Evolutionary conservation across 495 filamentous ascomycete species (phyloP).

Genomic region (Hypoxylon perforatum): DNA sequence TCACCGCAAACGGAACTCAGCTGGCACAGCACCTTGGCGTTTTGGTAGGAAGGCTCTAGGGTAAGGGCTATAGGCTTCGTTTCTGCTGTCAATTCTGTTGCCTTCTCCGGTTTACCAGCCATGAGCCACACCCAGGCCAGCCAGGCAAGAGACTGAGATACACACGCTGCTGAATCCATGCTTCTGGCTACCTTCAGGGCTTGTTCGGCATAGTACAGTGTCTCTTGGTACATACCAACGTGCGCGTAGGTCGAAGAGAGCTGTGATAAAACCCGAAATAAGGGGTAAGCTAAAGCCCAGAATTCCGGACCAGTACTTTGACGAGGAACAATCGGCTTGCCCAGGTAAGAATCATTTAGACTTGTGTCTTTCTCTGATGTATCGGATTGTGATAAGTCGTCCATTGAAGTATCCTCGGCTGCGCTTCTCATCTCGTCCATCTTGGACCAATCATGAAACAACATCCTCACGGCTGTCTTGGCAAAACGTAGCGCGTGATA

Average conservation of each 20-base stretch:
- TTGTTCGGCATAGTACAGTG: slow-evolving; percentile 89
- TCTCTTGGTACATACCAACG: slow-evolving; percentile 87
- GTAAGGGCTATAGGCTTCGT: slow-evolving; percentile 56
- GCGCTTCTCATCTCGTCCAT: slow-evolving; percentile 61
- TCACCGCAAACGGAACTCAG: slow-evolving; percentile 57
- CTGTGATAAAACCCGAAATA: slow-evolving; percentile 75
- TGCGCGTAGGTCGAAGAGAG: slow-evolving; percentile 81
- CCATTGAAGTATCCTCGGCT: slow-evolving; percentile 39
- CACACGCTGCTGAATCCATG: slow-evolving; percentile 69
- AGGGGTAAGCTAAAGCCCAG: slow-evolving; percentile 79
- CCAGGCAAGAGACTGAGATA: slow-evolving; percentile 64
- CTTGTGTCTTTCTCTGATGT: slow-evolving; percentile 45
- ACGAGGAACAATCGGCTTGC: slow-evolving; percentile 22
- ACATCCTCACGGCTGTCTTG: slow-evolving; percentile 71
- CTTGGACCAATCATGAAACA: slow-evolving; percentile 76
- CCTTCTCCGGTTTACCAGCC: slow-evolving; percentile 70
- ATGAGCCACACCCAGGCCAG: slow-evolving; percentile 73
- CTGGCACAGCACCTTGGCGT: slow-evolving; percentile 54
- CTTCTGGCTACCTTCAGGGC: slow-evolving; percentile 81
- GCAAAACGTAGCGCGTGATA: slow-evolving; percentile 74
- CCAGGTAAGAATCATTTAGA: slow-evolving; percentile 40
- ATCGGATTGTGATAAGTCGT: slow-evolving; percentile 50
- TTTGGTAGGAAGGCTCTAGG: slow-evolving; percentile 59
- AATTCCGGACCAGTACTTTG: slow-evolving; percentile 70
- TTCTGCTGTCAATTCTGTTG: slow-evolving; percentile 66